Conservation (phyloP, 257 asterid species). For the Jaltomata sinuosa region DNA sequence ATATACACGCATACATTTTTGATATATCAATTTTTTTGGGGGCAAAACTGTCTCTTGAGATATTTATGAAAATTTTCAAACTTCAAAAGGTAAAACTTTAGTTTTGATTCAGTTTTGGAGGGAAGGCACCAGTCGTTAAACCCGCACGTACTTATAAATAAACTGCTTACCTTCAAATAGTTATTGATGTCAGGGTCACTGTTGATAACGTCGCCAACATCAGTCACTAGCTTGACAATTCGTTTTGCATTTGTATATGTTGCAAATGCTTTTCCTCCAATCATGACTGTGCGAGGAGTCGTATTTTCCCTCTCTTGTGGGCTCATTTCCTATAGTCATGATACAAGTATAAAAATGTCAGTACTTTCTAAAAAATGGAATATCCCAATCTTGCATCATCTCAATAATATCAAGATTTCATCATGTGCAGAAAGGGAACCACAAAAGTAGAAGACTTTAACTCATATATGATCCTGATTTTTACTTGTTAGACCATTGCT, state of each 20-base stretch:
- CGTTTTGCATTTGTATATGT: conserved; percentile 95
- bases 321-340: conserved; percentile 71
- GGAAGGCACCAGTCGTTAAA: neutral
- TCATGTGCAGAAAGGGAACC: neutral
- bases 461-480: neutral
- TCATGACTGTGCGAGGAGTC: conserved; percentile 92
- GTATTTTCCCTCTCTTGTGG: conserved; percentile 65
- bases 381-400: neutral
- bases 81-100: neutral
- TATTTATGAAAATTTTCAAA: neutral
- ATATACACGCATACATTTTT: neutral
- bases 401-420: neutral
- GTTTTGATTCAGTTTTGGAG: neutral
- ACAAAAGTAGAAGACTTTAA: neutral
- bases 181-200: conserved; percentile 87
- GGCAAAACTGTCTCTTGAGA: neutral
- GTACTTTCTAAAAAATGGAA: neutral
- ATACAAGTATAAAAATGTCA: neutral
- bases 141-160: neutral
- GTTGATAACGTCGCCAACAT: conserved; percentile 91
- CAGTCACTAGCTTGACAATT: conserved; percentile 91
- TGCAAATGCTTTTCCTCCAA: conserved; percentile 99
- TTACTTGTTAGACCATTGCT: neutral
- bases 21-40: neutral
- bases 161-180: conserved; percentile 56